Base-by-base conservation (phyloP, 2,329 filamentous ascomycete genomes). In the Xylaria sp. region DNA sequence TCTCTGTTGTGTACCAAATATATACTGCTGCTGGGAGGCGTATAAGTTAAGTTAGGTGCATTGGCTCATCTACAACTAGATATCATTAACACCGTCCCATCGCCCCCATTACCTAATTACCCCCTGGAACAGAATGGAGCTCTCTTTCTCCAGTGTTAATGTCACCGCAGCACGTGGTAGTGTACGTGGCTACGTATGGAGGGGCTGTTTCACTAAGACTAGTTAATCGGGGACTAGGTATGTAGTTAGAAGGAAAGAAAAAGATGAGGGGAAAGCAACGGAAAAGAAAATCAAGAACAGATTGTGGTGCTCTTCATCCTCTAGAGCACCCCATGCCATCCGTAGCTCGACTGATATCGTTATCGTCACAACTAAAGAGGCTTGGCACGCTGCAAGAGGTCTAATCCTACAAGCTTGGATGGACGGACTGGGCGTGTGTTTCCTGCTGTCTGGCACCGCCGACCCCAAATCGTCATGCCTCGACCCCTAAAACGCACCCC, bases 81-180 rank as follows among this genome's bases (percentile, higher is more conserved):
- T 34, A 34, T 34, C 16, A 34, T 34, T n/a, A 7, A 34, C 9
- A 34, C 16, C 29, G 4, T 11, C 9, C 29, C 11, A 13, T 34
- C 8, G 29, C 29, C 29, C 4, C 11, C 11, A 7, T 34, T 13
- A 13, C 29, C 29, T 13, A 4, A 34, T 34, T 4, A 34, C 4
- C 29, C 29, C 29, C 29, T 13, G 11, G 29, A 34, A 3, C 29
- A 34, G 3, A 13, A 34, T 34, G 9, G 29, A 13, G 9, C 29
- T 13, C 16, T 44, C 34, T 46, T 22, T 39, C 29, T 46, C 48
- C 46, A 20, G 39, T 50, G 39, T 19, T 22, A 26, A 48, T 57
- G 48, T 50, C 39, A 57, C 54, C 17, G 43, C 51, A 57, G 41
- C 54, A 60, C 57, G 54, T 57, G 54, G 51, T 39, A 49, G 22